A percentile compares a stretch with the other conserved stretches of the same genome.
Conservation (phyloP, 345 rosid genomes). For the Rubroshorea leprosula region DNA sequence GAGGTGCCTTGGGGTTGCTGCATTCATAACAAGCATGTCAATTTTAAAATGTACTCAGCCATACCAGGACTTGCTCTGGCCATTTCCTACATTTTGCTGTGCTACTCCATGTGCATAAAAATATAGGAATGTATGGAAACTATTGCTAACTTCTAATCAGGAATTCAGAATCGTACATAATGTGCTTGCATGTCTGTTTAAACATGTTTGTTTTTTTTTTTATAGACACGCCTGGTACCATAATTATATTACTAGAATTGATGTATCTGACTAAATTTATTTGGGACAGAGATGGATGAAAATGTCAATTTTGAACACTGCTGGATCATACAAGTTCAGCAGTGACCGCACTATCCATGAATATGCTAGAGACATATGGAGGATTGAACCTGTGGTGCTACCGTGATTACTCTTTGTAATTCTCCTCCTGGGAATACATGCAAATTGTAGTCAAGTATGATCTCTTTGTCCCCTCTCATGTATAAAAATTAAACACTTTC, state of each 20-base stretch:
- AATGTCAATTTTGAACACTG: slow-evolving; percentile 59
- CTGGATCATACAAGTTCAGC: slow-evolving; percentile 58
- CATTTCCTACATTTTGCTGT: no score
- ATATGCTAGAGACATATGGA: slow-evolving; percentile 55
- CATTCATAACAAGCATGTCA: not conserved
- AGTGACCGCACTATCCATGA: slow-evolving; percentile 54
- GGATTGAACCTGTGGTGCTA: slow-evolving; percentile 34
- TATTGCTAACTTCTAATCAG: no score
- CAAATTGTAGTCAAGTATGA: slow-evolving; percentile 1
- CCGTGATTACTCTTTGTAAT: slow-evolving; percentile 24
- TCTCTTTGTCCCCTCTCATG: not conserved
- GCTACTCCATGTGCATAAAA: no score
- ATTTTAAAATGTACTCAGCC: no score
- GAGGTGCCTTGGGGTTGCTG: not conserved
- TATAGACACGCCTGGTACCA: not conserved
- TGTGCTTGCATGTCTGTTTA: no score
- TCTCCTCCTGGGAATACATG: not conserved
- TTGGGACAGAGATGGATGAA: slow-evolving; percentile 46
- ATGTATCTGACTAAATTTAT: not conserved
- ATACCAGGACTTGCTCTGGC: no score
- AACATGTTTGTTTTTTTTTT: no score
- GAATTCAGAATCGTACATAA: no score
- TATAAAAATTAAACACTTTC: no score
- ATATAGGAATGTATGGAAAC: no score
- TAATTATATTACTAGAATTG: not conserved